Percentiles rank a stretch among this genome's conserved stretches.
These are phyloP conservation scores for Solanum peruvianum DNA, from an alignment of 257 asterid species.

Conservation along the genomic window DNA sequence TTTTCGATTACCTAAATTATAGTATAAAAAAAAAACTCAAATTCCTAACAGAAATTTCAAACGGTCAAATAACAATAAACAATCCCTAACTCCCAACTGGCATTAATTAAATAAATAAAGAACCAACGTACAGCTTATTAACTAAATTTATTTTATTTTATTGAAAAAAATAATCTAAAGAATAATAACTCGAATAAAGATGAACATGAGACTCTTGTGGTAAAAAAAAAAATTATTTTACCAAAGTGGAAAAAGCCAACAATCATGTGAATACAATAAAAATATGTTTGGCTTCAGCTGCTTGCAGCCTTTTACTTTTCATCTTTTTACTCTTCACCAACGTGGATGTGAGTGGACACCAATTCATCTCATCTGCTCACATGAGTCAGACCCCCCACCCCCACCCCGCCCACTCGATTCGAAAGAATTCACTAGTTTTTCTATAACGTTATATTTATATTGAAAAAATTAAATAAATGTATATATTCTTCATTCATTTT, in stretches of 20 bases:
- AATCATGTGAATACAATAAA: not conserved
- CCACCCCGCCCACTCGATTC: not conserved
- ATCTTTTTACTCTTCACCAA: not conserved
- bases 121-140: not conserved
- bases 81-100: not conserved
- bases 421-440: rapidly evolving
- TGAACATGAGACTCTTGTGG: not conserved
- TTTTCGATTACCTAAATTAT: not conserved
- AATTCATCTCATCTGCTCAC: not conserved
- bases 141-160: not conserved
- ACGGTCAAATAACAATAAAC: not conserved
- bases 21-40: not conserved
- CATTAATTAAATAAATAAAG: not conserved
- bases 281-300: not conserved
- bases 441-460: too few relatives aligned
- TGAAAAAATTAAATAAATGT: too few relatives aligned
- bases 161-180: not conserved
- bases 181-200: not conserved
- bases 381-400: not conserved
- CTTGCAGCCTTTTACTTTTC: not conserved
- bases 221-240: not conserved
- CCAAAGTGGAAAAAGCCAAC: not conserved
- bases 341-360: not conserved
- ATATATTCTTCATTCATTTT: too few relatives aligned
- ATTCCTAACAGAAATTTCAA: not conserved